phyloP scores from a whole-genome alignment of 495 filamentous ascomycete genomes.

The Lichenothelia convexa region DNA sequence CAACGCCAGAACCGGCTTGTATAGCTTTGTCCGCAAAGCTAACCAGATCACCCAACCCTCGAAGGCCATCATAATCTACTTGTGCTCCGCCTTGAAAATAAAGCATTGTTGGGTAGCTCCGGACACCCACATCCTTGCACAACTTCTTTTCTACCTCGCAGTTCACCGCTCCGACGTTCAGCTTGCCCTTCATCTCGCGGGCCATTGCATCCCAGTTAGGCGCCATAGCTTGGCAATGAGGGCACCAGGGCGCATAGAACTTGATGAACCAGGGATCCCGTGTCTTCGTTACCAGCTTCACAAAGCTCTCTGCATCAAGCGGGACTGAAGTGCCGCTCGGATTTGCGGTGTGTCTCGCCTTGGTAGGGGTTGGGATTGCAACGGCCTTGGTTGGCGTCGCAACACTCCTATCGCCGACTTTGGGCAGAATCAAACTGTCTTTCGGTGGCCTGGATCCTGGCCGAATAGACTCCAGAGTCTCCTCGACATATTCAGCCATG shows the following conservation, averaged over 20 bases:
- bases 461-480: constrained; percentile 52
- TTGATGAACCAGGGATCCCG: constrained; percentile 96
- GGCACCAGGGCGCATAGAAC: constrained; percentile 95
- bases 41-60: constrained; percentile 80
- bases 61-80: constrained; percentile 82
- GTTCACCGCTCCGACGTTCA: constrained; percentile 93
- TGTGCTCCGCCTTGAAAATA: constrained; percentile 87
- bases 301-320: constrained; percentile 72
- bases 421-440: constrained; percentile 40
- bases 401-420: constrained; percentile 35
- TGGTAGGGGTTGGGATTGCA: constrained; percentile 11
- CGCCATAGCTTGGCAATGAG: constrained; percentile 80
- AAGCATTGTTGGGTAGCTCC: constrained; percentile 70
- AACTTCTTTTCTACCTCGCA: constrained; percentile 69
- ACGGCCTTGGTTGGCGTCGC: constrained; percentile 23
- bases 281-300: constrained; percentile 65
- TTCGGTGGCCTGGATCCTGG: constrained; percentile 62
- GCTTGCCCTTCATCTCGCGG: constrained; percentile 66
- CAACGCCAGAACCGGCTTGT: constrained; percentile 54
- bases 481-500: constrained; percentile 54
- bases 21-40: constrained; percentile 73
- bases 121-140: constrained; percentile 71
- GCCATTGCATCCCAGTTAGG: constrained; percentile 81
- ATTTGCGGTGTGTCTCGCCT: constrained; percentile 40
- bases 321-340: constrained; percentile 51